Evolutionary conservation across 495 filamentous ascomycete species (phyloP), one percentile per base, ranked within the genome.

Genomic region (Xeromyces bisporus): DNA sequence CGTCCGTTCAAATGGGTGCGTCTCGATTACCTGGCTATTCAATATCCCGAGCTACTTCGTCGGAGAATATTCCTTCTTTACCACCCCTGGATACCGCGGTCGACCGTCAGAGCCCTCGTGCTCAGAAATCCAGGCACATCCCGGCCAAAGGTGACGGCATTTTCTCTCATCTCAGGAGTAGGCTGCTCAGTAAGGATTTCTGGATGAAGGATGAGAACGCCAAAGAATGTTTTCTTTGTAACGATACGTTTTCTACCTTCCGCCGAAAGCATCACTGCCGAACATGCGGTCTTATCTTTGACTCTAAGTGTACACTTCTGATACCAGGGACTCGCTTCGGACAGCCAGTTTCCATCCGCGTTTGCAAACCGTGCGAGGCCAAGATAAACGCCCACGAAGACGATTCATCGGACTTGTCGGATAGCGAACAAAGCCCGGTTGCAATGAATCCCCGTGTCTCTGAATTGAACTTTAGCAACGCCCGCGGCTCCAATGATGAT

Each of bases 201-300:
- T 99, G 91, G 91, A 99, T 99, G 91, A 79, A 80, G 27, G 91
- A 99, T 55, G 91, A 96, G 46, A 93, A 91, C 46, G 87, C 85
- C 27, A 96, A 87, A 53, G 87, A 94, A 41, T 99, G 91, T 48
- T 99, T 96, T 46, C 66, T 80, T 27, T 99, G 91, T 44, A 77
- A 75, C 26, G 76, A 82, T 38, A 66, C 80, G 12, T 96, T 99
- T 43, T 78, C 83, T 2, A 91, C 91, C 13, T 96, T 93, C 46
- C 70, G 91, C 33, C 71, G 91, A 34, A 96, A 96, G 46, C 91
- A 99, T 54, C 91, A 99, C 46, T 99, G 91, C 47, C 73, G 91
- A 28, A 67, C 67, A 28, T 77, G 91, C 48, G 91, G 91, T 18
- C 91, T 93, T 47, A 99, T 99, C 23, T 96, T 96, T 47, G 89